A percentile compares a stretch with the other conserved stretches of the same genome.
These are phyloP conservation scores for Butyriboletus regius DNA, from an alignment of 1,284 basidiomycete species.

Conservation along the genomic window DNA sequence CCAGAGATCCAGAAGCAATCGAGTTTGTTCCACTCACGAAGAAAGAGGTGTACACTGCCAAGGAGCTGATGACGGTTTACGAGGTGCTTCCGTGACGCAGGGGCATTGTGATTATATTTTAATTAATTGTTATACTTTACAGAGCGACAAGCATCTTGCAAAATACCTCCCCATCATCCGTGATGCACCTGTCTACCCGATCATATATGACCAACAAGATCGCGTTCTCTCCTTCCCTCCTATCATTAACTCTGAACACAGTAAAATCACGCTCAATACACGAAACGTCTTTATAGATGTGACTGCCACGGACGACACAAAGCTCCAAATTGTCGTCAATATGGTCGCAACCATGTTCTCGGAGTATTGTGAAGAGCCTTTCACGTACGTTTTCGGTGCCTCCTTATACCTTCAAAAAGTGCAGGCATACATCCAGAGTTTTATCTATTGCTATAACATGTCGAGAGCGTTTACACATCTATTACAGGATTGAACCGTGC, in stretches of 20 bases:
- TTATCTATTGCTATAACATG: background rate
- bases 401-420: background rate
- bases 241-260: constrained; percentile 95
- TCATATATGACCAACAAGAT: constrained; percentile 88
- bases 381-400: constrained; percentile 55
- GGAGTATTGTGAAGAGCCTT: constrained; percentile 88
- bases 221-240: constrained; percentile 94
- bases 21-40: constrained; percentile 72
- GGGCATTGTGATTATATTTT: background rate
- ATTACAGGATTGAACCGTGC: constrained; percentile 78
- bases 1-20: constrained; percentile 79
- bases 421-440: background rate
- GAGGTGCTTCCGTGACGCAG: constrained; percentile 52
- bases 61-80: constrained; percentile 78
- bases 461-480: background rate
- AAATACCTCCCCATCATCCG: constrained; percentile 89
- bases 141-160: constrained; percentile 88
- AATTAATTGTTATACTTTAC: constrained; percentile 1
- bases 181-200: constrained; percentile 92
- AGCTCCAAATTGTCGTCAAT: constrained; percentile 90
- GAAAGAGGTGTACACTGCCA: constrained; percentile 55
- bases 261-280: constrained; percentile 93
- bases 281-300: constrained; percentile 94
- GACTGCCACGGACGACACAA: constrained; percentile 96
- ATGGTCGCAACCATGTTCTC: constrained; percentile 96